Evolutionary conservation across 1,284 basidiomycete genomes (phyloP).

Genomic region (Ceratobasidium theobromae): DNA sequence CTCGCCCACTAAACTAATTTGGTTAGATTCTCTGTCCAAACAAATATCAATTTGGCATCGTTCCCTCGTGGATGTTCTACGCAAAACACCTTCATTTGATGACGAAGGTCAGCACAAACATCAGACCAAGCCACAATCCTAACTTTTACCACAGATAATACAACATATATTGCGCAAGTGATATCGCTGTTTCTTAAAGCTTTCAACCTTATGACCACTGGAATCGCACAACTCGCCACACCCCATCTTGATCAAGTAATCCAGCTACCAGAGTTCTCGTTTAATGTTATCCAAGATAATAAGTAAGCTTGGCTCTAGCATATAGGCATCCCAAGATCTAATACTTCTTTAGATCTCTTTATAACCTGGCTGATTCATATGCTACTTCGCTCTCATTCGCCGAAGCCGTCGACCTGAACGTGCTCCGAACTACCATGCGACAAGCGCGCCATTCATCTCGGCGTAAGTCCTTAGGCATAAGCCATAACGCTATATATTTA

Average conservation of each 20-base stretch:
- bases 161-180: conserved; percentile 8
- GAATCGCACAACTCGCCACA: background rate
- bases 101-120: background rate
- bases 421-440: conserved; percentile 4
- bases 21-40: conserved; percentile 17
- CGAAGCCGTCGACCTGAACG: conserved; percentile 22
- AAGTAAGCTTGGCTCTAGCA: background rate
- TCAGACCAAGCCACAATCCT: background rate
- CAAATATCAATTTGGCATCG: conserved; percentile 18
- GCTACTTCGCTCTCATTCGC: conserved; percentile 5
- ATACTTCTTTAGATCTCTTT: conserved; percentile 4
- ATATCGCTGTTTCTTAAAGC: conserved; percentile 14
- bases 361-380: conserved; percentile 22
- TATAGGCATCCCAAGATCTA: background rate
- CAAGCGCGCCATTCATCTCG: conserved; percentile 14
- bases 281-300: conserved; percentile 1
- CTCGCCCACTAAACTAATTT: background rate
- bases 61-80: background rate
- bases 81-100: conserved; percentile 20
- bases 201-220: conserved; percentile 13
- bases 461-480: background rate
- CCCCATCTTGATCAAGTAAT: background rate
- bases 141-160: background rate
- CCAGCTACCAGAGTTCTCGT: conserved; percentile 1
- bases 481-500: background rate